These are phyloP conservation scores for Botryotinia calthae DNA, from an alignment of 2,329 filamentous ascomycete genomes.

Conservation along the genomic window DNA sequence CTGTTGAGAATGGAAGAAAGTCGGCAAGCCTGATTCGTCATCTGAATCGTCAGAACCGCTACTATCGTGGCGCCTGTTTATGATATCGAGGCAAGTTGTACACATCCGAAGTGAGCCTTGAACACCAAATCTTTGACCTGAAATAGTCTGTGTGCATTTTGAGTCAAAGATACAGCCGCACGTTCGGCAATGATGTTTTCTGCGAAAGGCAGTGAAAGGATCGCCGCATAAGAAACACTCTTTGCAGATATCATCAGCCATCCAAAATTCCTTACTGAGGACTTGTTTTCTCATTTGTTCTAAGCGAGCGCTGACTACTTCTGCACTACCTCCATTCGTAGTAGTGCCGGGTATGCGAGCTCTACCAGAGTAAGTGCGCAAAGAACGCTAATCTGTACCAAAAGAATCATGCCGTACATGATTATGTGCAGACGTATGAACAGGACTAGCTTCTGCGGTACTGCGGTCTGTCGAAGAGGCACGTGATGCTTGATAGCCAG, in stretches of 20 bases:
- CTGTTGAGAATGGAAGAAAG: constrained; percentile 57
- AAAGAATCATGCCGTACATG: constrained; percentile 58
- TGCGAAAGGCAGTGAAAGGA: constrained; percentile 86
- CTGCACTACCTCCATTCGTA: constrained; percentile 54
- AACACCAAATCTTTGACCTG: constrained; percentile 84
- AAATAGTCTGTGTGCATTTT: constrained; percentile 90
- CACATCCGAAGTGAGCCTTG: constrained; percentile 83
- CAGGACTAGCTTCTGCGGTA: constrained; percentile 54
- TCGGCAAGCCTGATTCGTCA: constrained; percentile 67
- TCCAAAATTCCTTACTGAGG: constrained; percentile 95
- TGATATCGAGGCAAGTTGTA: constrained; percentile 87
- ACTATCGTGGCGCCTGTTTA: constrained; percentile 84
- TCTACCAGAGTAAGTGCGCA: constrained; percentile 45
- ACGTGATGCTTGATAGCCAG: constrained; percentile 49
- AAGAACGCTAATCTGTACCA: constrained; percentile 42
- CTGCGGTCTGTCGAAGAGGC: constrained; percentile 59
- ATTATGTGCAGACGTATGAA: constrained; percentile 58
- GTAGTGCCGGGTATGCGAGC: constrained; percentile 56
- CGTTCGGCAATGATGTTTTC: constrained; percentile 93
- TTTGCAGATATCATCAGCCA: constrained; percentile 97
- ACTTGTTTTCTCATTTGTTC: constrained; percentile 81
- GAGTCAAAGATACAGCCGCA: constrained; percentile 99
- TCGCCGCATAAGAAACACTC: constrained; percentile 93
- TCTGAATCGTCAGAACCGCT: constrained; percentile 85
- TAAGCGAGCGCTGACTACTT: constrained; percentile 58